Evolutionary conservation across 2,329 filamentous ascomycete genomes (phyloP).

Genomic region (Diaporthe amygdali): DNA sequence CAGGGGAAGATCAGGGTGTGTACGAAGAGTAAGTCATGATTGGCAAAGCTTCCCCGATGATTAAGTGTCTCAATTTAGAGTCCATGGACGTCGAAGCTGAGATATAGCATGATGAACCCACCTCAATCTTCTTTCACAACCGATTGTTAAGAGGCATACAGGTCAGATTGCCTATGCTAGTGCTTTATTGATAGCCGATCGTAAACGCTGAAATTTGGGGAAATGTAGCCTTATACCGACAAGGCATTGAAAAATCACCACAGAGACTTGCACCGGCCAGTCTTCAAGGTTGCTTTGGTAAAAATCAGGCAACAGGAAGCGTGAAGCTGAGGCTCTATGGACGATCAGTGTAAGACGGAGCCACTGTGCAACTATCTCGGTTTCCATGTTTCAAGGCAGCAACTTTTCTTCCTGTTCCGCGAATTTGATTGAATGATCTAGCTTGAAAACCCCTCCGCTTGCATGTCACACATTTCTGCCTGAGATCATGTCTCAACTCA

Average conservation of each 20-base stretch:
- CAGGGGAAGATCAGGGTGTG: too few relatives aligned
- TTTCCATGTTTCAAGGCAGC: neutral
- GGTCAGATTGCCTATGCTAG: neutral
- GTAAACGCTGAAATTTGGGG: neutral
- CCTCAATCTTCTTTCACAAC: too few relatives aligned
- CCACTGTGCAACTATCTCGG: neutral
- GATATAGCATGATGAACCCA: too few relatives aligned
- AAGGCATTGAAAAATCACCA: neutral
- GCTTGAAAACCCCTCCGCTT: too few relatives aligned
- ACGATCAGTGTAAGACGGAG: neutral
- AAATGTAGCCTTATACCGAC: neutral
- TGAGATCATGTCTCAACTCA: neutral
- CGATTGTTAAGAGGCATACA: neutral
- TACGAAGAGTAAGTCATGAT: too few relatives aligned
- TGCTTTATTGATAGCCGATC: neutral
- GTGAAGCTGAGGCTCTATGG: neutral
- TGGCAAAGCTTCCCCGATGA: too few relatives aligned
- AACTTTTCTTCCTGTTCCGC: too few relatives aligned
- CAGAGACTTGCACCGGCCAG: neutral
- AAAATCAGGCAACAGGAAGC: neutral
- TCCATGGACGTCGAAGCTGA: too few relatives aligned
- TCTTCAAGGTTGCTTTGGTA: neutral
- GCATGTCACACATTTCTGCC: neutral
- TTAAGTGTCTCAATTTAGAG: too few relatives aligned
- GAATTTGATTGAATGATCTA: neutral